Evolutionary conservation across 495 filamentous ascomycete genomes (phyloP).

Genomic region (Bacidia rubella): DNA sequence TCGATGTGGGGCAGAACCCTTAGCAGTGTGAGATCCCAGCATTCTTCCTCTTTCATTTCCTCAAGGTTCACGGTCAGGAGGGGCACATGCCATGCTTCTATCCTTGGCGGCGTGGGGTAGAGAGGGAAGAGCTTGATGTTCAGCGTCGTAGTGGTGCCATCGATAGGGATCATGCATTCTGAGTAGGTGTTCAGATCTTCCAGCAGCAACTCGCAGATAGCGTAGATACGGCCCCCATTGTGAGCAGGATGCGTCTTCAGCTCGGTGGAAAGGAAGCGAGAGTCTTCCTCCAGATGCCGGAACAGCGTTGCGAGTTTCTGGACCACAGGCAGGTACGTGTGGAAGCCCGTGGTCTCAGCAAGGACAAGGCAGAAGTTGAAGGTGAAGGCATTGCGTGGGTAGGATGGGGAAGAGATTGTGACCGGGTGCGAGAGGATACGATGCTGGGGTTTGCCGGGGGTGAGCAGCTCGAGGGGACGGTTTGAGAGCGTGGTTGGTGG

Average conservation of each 20-base stretch:
- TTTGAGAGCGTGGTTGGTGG: constrained; percentile 73
- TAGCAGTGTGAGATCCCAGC: constrained; percentile 75
- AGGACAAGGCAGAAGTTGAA: constrained; percentile 94
- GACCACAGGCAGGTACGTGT: constrained; percentile 68
- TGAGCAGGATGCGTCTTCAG: constrained; percentile 24
- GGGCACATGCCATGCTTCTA: constrained; percentile 81
- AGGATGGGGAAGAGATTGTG: constrained; percentile 59
- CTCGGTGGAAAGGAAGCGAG: constrained; percentile 48
- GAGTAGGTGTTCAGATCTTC: constrained; percentile 94
- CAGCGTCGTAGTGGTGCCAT: constrained; percentile 74
- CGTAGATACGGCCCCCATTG: constrained; percentile 54
- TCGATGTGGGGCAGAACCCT: constrained; percentile 71
- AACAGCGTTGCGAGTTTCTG: constrained; percentile 73
- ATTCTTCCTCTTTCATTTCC: constrained; percentile 59
- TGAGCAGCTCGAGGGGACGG: constrained; percentile 51
- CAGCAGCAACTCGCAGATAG: constrained; percentile 78
- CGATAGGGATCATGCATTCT: constrained; percentile 95
- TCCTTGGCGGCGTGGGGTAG: constrained; percentile 59
- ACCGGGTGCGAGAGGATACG: constrained; percentile 82
- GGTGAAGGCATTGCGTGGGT: constrained; percentile 90
- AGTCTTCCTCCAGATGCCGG: constrained; percentile 77
- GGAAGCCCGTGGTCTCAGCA: constrained; percentile 51
- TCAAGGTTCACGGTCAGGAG: constrained; percentile 72
- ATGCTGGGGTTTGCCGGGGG: constrained; percentile 61
- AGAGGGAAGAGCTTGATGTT: constrained; percentile 92